Percentiles rank a stretch among this genome's conserved stretches.
These are phyloP conservation scores for Crataegus laevigata DNA, from an alignment of 306 rosid genomes.

Conservation along the genomic window DNA sequence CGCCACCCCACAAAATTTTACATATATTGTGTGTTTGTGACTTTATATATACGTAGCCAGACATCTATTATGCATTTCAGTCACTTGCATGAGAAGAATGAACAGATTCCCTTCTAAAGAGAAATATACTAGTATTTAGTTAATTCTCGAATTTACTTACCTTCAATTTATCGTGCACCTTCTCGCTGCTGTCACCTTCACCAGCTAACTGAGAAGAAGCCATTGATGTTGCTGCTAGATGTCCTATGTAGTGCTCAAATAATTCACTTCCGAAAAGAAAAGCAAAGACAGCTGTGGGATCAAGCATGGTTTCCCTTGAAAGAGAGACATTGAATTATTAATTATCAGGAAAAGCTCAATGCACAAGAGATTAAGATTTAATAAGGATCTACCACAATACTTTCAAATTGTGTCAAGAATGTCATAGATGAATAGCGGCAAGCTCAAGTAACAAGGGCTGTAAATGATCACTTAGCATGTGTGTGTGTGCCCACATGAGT, in stretches of 20 bases:
- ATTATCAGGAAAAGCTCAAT: neutral
- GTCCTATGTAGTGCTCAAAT: constrained; percentile 89
- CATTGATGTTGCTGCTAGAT: constrained; percentile 88
- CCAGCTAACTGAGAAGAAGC: constrained; percentile 64
- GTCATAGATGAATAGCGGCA: neutral
- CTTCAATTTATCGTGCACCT: constrained; percentile 72
- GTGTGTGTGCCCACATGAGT: neutral
- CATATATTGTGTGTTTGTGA: neutral
- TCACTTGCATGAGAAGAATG: neutral
- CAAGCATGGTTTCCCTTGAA: constrained; percentile 84
- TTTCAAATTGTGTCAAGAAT: neutral
- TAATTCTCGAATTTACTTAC: constrained; percentile 40
- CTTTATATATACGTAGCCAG: neutral
- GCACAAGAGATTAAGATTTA: neutral
- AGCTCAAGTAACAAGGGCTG: neutral
- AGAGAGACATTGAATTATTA: constrained; percentile 8
- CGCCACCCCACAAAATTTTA: neutral
- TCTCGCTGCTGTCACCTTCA: constrained; percentile 56
- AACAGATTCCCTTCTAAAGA: neutral
- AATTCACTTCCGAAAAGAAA: constrained; percentile 85
- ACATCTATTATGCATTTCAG: neutral
- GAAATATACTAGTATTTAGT: neutral
- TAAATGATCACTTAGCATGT: neutral
- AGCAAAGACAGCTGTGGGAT: constrained; percentile 81
- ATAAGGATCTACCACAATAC: neutral